Base-by-base conservation (phyloP, 1,284 basidiomycete genomes). In the Pseudozyma tsukubaensis region DNA sequence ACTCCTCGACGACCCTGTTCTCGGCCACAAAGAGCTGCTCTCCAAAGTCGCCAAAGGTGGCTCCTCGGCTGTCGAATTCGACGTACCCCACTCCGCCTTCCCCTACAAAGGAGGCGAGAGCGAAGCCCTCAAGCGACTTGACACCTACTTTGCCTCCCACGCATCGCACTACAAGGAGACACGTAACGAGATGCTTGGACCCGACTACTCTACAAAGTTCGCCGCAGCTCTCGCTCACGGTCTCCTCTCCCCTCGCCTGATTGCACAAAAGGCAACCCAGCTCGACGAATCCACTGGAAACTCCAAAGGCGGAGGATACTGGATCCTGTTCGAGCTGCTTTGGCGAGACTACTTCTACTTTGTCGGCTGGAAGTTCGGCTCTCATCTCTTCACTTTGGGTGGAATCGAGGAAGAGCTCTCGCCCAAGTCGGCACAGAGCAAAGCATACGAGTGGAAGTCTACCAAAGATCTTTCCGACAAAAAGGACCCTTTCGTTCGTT, bases 291-390 rank as follows among this genome's bases (percentile, higher is more conserved):
- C 43, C 29, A 67, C 66, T 7, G 35, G 57, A 14, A 36, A 19
- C 10, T 7, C 37, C 19, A 71, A 74, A 14, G 65, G 55, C 4
- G 80, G 78, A 10, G 78, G 78, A 11, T 81, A 81, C 58, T 81
- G 79, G 79, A 76, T 82, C 61, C 42, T 79, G 14, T 82, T 82
- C 36, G 80, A 82, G 49, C 70, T 82, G 0, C 68, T 82, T 4
- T 82, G 80, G 80, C 58, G 79, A 13, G 80, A 82, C 58, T 82
- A 80, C 68, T 93, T 32, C 90, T 78, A 65, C 60, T 79, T 66
- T 59, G 78, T 82, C 43, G 75, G 72, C 0, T 57, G 61, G 40
- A 80, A 80, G 54, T 82, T 78, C 34, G 77, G 77, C 3, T 66
- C 59, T 4, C 57, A 70, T 43, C 71, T 81, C 32, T 81, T 80